These are phyloP conservation scores for Acorus calamus DNA, from an alignment of 106 monocot species.

Conservation along the genomic window DNA sequence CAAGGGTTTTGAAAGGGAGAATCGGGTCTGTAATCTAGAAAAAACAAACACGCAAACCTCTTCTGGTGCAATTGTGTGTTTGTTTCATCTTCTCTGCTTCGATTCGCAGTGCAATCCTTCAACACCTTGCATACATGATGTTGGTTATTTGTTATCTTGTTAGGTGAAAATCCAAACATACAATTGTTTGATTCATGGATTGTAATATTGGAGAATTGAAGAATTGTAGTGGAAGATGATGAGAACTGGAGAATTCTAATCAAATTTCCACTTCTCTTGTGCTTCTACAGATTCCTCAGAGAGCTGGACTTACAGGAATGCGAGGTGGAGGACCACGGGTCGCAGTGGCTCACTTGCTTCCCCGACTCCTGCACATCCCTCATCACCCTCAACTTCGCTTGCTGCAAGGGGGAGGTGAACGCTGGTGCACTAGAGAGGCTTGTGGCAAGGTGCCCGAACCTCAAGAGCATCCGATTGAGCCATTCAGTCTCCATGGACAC, in stretches of 20 bases:
- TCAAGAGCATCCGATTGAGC: conserved; percentile 24
- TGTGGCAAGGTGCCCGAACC: conserved; percentile 24
- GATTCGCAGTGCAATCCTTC: too few relatives aligned
- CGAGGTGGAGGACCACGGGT: conserved; percentile 23
- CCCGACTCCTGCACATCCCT: conserved; percentile 30
- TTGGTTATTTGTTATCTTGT: too few relatives aligned
- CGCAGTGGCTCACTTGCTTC: conserved; percentile 29
- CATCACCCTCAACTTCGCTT: conserved; percentile 29
- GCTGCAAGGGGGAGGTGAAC: conserved; percentile 34
- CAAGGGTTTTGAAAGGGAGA: too few relatives aligned
- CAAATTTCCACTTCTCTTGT: background rate
- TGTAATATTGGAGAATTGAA: too few relatives aligned
- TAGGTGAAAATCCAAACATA: too few relatives aligned
- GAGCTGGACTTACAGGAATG: conserved; percentile 33
- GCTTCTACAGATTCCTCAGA: conserved; percentile 11
- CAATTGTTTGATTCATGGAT: too few relatives aligned
- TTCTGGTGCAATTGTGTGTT: too few relatives aligned
- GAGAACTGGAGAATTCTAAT: background rate
- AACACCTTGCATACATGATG: too few relatives aligned
- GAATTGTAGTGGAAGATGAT: too few relatives aligned
- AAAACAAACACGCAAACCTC: too few relatives aligned
- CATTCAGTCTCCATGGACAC: conserved; percentile 12
- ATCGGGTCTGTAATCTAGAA: too few relatives aligned
- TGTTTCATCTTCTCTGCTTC: too few relatives aligned
- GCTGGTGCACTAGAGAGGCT: conserved; percentile 22